These are phyloP conservation scores for Capsella rubella DNA, from an alignment of 441 rosid genomes.

Conservation along the genomic window DNA sequence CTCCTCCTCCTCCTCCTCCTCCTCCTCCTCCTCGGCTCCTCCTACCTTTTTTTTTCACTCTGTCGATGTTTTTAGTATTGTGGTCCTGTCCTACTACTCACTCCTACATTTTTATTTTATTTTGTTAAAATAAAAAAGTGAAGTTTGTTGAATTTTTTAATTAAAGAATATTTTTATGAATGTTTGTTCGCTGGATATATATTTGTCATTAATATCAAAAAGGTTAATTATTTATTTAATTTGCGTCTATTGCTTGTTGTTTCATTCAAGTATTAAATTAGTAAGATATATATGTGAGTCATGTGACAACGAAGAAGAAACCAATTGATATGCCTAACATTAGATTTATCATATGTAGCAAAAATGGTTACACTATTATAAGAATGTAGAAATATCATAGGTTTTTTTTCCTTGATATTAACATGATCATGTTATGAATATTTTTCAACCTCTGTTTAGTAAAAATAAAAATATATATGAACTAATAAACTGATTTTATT, in stretches of 20 bases:
- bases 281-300: neutral
- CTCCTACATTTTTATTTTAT: neutral
- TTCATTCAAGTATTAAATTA: slow-evolving; percentile 17
- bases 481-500: too few relatives aligned
- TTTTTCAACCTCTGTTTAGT: too few relatives aligned
- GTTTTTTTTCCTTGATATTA: too few relatives aligned
- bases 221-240: neutral
- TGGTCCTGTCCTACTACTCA: slow-evolving; percentile 21
- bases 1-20: too few relatives aligned
- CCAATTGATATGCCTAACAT: too few relatives aligned
- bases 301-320: neutral
- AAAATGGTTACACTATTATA: too few relatives aligned
- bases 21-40: too few relatives aligned
- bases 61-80: slow-evolving; percentile 37
- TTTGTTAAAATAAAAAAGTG: neutral
- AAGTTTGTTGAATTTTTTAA: slow-evolving; percentile 34
- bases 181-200: slow-evolving; percentile 46
- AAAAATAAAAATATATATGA: too few relatives aligned
- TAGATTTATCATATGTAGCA: too few relatives aligned
- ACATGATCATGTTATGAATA: too few relatives aligned
- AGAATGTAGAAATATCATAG: too few relatives aligned
- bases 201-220: slow-evolving; percentile 40
- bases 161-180: slow-evolving; percentile 42
- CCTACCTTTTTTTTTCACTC: slow-evolving; percentile 40
- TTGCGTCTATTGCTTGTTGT: neutral